phyloP scores from a whole-genome alignment of 2,329 filamentous ascomycete genomes.

The Ophiosphaerella korrae region DNA sequence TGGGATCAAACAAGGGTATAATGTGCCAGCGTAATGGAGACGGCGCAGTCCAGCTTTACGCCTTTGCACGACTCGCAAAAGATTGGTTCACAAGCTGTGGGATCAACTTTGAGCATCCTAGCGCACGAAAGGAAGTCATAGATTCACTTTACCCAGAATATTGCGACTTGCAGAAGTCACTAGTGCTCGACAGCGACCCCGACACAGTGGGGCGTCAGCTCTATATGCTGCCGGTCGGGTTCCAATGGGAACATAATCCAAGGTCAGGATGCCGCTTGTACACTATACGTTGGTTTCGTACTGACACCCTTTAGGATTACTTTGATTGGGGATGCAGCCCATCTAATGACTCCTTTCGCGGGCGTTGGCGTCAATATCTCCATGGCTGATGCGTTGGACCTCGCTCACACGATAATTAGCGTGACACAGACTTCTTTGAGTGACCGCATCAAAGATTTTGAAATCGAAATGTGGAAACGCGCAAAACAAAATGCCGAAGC shows the following conservation, averaged over 20 bases:
- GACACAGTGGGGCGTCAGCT: conserved; percentile 27
- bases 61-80: conserved; percentile 42
- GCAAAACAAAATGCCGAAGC: conserved; percentile 14
- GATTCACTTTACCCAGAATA: conserved; percentile 14
- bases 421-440: neutral
- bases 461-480: conserved; percentile 39
- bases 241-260: conserved; percentile 36
- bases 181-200: conserved; percentile 28
- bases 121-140: too few species aligned
- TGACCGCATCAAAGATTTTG: conserved; percentile 24
- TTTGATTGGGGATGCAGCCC: conserved; percentile 37
- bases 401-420: conserved; percentile 40
- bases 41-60: conserved; percentile 51
- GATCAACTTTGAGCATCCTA: conserved; percentile 50
- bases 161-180: conserved; percentile 14
- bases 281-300: conserved; percentile 62
- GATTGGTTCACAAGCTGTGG: conserved; percentile 46
- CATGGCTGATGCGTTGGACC: conserved; percentile 58
- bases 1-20: conserved; percentile 8
- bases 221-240: conserved; percentile 47
- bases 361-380: conserved; percentile 64
- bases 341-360: conserved; percentile 28
- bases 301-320: conserved; percentile 63
- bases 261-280: conserved; percentile 31
- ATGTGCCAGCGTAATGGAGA: conserved; percentile 54